Percentiles rank a stretch among this genome's conserved stretches.
These are phyloP conservation scores for Alternaria hordeiaustralica DNA, from an alignment of 2,329 filamentous ascomycete genomes.

Conservation along the genomic window DNA sequence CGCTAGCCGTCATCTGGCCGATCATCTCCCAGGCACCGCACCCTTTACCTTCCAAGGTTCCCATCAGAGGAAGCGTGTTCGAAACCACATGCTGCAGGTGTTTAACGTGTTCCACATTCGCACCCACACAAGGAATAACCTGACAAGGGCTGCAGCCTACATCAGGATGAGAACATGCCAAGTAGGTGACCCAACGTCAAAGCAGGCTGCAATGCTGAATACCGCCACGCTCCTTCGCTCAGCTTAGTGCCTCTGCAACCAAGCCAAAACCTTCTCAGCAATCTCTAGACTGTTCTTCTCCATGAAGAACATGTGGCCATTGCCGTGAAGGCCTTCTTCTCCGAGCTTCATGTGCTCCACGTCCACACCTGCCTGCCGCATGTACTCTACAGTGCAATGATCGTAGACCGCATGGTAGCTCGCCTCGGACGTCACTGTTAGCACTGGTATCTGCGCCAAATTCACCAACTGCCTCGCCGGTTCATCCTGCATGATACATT, in stretches of 20 bases:
- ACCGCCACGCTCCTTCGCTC: not conserved
- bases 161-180: not conserved
- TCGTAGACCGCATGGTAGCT: slow-evolving; percentile 64
- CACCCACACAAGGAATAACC: not conserved
- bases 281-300: slow-evolving; percentile 38
- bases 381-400: slow-evolving; percentile 60
- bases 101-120: not conserved
- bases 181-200: not conserved
- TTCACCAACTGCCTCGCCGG: slow-evolving; percentile 57
- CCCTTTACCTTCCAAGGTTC: not conserved
- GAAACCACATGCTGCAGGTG: not conserved
- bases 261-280: not conserved
- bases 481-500: slow-evolving; percentile 50
- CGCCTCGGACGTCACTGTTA: slow-evolving; percentile 61
- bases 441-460: slow-evolving; percentile 56
- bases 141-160: not conserved
- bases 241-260: slow-evolving; percentile 1
- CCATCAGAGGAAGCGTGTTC: not conserved
- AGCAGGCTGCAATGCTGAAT: not conserved
- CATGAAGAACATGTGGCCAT: slow-evolving; percentile 45
- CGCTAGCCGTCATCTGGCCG: not conserved
- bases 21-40: not conserved
- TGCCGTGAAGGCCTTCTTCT: slow-evolving; percentile 70
- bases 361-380: slow-evolving; percentile 53
- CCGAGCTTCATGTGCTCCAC: slow-evolving; percentile 44